Base-by-base conservation (phyloP, 345 rosid genomes). In the Odontarrhena argentea region DNA sequence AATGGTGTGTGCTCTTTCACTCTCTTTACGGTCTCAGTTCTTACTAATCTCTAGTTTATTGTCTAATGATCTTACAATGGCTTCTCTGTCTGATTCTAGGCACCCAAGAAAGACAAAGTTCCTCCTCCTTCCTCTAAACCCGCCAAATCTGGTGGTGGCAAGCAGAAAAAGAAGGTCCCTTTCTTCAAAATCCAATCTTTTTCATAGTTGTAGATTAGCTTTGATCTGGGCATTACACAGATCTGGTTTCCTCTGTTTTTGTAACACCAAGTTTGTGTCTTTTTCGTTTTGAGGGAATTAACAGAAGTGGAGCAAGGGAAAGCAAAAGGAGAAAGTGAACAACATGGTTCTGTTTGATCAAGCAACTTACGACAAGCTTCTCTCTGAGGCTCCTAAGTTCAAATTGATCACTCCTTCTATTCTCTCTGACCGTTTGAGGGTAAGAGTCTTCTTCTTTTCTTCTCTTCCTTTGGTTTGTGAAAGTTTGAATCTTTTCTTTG, bases 241-340 rank as follows among this genome's bases (percentile, higher is more conserved):
- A 43, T 67, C 34, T 35, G 4, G 13, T 37, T 48, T 38, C 40
- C 55, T 8, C 32, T 50, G 62, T 68, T 37, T 28, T 35, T 36
- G 10, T 0, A 24, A 64, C 12, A 5, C 47, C 13, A 26, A 57
- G 3, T 13, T 11, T 30, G 57, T 22, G 3, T 32, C 0, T 44
- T 3, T 4, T 49, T 59, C 36, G 18, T 26, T 38, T 58, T 18
- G 22, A 18, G 15, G 30, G 55, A 35, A 35, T 46, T 2, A 37
- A 41, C 75, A 77, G 85, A 81, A 79, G 70, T 84, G 82, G 88
- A 81, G 82, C 79, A 79, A 79, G 73, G 88, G 85, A 38, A 79
- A 82, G 71, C 85, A 84, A 71, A 79, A 81, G 79, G 86, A 81
- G 78, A 82, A 84, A 64, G 84, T 84, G 73, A 84, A 82, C 84